These are phyloP conservation scores for Carnegiea gigantea DNA, from an alignment of 179 eudicot species.

Conservation along the genomic window DNA sequence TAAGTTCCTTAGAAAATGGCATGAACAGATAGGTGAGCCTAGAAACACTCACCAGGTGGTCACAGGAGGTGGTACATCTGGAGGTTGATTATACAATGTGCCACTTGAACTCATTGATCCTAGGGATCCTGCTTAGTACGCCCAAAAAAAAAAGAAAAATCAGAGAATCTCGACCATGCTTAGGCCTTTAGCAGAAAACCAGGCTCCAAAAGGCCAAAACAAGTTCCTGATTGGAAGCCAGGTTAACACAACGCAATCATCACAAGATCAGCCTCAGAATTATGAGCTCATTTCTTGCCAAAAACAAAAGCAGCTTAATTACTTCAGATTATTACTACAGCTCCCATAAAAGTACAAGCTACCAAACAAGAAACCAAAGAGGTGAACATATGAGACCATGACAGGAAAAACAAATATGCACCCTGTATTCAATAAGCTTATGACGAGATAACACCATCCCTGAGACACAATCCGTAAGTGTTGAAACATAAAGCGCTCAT, in stretches of 20 bases:
- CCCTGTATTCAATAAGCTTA: not conserved
- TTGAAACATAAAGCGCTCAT: not conserved
- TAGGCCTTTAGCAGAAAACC: not conserved
- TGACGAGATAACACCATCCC: not conserved
- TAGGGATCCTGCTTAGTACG: constrained; percentile 61
- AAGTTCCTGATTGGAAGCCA: not conserved
- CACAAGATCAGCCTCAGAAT: not conserved
- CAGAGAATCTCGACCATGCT: constrained; percentile 2
- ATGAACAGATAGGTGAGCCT: not conserved
- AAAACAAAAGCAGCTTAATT: not conserved
- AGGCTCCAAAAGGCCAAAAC: not conserved
- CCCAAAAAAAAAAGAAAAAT: constrained; percentile 14
- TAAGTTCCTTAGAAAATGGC: not conserved
- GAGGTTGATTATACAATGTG: constrained; percentile 65
- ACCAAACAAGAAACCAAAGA: not conserved
- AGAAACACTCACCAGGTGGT: constrained; percentile 64
- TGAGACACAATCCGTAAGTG: not conserved
- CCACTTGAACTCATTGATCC: constrained; percentile 87
- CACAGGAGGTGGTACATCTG: constrained; percentile 40
- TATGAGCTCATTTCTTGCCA: constrained; percentile 5
- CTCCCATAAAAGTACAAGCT: not conserved
- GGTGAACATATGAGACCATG: not conserved
- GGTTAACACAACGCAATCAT: not conserved
- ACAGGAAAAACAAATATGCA: not conserved
- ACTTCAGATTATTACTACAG: not conserved